Conservation (phyloP, 306 rosid species). For the Prinsepia uniflora region DNA sequence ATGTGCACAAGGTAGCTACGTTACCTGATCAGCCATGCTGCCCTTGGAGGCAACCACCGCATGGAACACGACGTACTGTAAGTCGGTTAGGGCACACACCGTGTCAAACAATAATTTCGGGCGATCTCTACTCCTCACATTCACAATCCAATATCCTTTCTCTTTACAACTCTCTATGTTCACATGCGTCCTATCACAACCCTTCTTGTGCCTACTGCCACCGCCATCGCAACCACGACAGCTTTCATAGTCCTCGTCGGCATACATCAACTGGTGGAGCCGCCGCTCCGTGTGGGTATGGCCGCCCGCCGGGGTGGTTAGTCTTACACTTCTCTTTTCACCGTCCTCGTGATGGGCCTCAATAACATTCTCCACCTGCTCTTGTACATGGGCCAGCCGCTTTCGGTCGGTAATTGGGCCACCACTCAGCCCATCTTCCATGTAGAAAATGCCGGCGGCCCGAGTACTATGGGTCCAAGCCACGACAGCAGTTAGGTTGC, state of each 20-base stretch:
- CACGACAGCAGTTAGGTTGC: slow-evolving; percentile 46
- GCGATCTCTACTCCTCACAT: slow-evolving; percentile 60
- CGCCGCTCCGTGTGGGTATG: slow-evolving; percentile 65
- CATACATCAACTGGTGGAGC: slow-evolving; percentile 85
- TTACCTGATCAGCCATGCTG: slow-evolving; percentile 72
- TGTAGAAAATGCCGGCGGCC: slow-evolving; percentile 53
- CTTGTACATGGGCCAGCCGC: slow-evolving; percentile 48
- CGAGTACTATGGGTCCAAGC: slow-evolving; percentile 78
- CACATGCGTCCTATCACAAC: slow-evolving; percentile 73
- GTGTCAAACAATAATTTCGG: slow-evolving; percentile 85
- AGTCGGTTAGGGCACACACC: slow-evolving; percentile 65
- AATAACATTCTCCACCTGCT: slow-evolving; percentile 54
- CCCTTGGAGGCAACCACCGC: slow-evolving; percentile 69
- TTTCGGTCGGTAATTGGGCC: slow-evolving; percentile 58
- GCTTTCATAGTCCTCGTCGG: slow-evolving; percentile 55
- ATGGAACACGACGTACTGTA: slow-evolving; percentile 74
- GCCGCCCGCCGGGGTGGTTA: slow-evolving; percentile 38
- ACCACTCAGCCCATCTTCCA: slow-evolving; percentile 48
- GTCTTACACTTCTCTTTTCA: slow-evolving; percentile 51
- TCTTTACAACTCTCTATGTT: slow-evolving; percentile 51
- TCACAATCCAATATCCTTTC: slow-evolving; percentile 65
- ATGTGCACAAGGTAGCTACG: too few relatives aligned
- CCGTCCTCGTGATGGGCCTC: slow-evolving; percentile 52
- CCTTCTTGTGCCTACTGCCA: slow-evolving; percentile 41
- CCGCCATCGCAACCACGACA: slow-evolving; percentile 46